Conservation (phyloP, 208 protist species). For the Crithidia sp. region DNA sequence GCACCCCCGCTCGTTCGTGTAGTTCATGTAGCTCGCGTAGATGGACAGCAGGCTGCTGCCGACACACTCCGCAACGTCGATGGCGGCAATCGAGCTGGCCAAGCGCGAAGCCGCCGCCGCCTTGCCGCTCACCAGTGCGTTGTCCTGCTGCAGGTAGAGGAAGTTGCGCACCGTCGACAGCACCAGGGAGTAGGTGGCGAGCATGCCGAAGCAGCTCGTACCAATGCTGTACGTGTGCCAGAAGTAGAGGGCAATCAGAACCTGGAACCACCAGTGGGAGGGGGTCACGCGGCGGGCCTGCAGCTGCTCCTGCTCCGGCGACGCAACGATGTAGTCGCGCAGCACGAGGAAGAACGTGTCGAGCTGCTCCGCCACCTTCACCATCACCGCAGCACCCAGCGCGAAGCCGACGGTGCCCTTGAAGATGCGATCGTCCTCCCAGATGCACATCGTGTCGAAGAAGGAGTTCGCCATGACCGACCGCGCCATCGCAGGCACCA, state of each 20-base stretch:
- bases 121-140: conserved; percentile 21
- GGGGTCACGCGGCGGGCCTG: conserved; percentile 33
- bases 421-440: conserved; percentile 41
- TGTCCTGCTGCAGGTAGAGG: conserved; percentile 28
- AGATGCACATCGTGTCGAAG: conserved; percentile 44
- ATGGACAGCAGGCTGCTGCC: conserved; percentile 36
- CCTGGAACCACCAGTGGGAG: conserved; percentile 50
- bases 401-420: conserved; percentile 57
- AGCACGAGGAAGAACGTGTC: conserved; percentile 83
- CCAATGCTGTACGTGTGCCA: conserved; percentile 64
- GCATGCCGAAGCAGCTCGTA: conserved; percentile 36
- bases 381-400: conserved; percentile 55
- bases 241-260: conserved; percentile 42
- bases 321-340: conserved; percentile 49
- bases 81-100: conserved; percentile 10
- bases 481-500: conserved; percentile 39
- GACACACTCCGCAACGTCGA: conserved; percentile 45
- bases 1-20: conserved; percentile 40
- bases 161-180: conserved; percentile 32
- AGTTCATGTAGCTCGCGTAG: conserved; percentile 58
- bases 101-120: conserved; percentile 13
- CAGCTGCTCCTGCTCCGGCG: conserved; percentile 14
- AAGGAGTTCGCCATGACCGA: conserved; percentile 22
- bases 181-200: conserved; percentile 38
- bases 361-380: conserved; percentile 73